Evolutionary conservation across 2,329 filamentous ascomycete species (phyloP).

Genomic region (Colletotrichum sp.): DNA sequence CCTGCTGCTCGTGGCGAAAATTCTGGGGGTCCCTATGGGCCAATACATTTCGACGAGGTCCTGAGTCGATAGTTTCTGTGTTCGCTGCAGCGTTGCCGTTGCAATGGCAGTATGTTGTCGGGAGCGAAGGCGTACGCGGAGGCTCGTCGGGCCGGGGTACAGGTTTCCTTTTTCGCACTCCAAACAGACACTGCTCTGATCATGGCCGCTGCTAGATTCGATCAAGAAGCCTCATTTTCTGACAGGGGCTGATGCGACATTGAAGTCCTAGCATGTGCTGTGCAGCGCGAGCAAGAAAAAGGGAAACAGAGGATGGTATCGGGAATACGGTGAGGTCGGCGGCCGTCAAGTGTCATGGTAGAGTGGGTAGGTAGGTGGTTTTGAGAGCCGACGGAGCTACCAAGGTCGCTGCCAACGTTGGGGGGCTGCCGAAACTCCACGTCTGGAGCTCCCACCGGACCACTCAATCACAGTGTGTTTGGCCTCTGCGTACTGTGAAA

Average conservation of each 20-base stretch:
- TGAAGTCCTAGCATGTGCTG: background rate
- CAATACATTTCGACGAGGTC: slow-evolving; percentile 74
- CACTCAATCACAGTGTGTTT: no score
- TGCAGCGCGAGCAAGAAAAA: background rate
- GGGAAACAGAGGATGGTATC: background rate
- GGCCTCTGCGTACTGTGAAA: background rate
- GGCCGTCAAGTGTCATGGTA: background rate
- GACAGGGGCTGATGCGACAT: background rate
- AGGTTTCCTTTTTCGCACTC: slow-evolving; percentile 5
- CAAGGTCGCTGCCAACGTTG: background rate
- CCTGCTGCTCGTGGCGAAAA: slow-evolving; percentile 79
- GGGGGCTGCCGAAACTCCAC: background rate
- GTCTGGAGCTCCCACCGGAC: no score
- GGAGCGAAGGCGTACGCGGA: background rate
- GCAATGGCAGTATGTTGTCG: background rate
- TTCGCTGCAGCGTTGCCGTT: background rate
- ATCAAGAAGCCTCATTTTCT: background rate
- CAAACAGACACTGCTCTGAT: background rate
- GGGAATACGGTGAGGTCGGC: background rate
- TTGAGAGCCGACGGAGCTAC: background rate
- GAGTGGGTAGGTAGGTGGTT: background rate
- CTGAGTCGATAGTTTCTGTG: background rate
- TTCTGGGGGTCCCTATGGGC: slow-evolving; percentile 83
- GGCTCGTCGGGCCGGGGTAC: background rate
- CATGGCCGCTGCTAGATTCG: slow-evolving; percentile 14